Percentiles rank a stretch among this genome's conserved stretches.
These are phyloP conservation scores for Solanum phureja DNA, from an alignment of 257 asterid genomes.

Conservation along the genomic window DNA sequence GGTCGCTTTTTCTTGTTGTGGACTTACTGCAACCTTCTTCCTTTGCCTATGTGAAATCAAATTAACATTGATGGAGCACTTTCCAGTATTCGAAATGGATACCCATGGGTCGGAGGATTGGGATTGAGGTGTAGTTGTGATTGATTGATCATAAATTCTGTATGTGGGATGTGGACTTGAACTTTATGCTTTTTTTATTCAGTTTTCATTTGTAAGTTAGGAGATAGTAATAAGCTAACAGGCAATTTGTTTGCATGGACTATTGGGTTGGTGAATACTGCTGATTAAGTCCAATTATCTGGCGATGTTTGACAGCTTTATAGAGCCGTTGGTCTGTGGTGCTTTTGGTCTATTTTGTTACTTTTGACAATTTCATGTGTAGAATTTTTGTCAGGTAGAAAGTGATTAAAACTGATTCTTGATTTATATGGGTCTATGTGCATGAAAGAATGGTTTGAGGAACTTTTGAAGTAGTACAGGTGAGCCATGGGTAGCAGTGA, in stretches of 20 bases:
- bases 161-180: neutral
- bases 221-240: neutral
- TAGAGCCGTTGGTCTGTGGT: neutral
- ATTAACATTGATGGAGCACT: neutral
- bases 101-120: neutral
- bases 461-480: constrained; percentile 11
- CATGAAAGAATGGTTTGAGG: constrained; percentile 31
- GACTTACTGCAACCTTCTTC: neutral
- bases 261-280: neutral
- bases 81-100: neutral
- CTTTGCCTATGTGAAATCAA: neutral
- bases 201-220: neutral
- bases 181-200: neutral
- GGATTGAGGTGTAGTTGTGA: neutral
- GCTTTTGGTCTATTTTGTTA: neutral
- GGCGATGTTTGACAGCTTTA: neutral
- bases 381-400: neutral
- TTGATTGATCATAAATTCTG: neutral
- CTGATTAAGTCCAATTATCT: neutral
- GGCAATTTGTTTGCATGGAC: neutral
- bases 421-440: neutral
- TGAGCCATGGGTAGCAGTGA: constrained; percentile 72
- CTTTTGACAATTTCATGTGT: neutral
- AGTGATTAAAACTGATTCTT: neutral
- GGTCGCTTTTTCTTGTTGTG: neutral